Conservation (phyloP, 2,329 filamentous ascomycete genomes). For the Penicillium sp. region DNA sequence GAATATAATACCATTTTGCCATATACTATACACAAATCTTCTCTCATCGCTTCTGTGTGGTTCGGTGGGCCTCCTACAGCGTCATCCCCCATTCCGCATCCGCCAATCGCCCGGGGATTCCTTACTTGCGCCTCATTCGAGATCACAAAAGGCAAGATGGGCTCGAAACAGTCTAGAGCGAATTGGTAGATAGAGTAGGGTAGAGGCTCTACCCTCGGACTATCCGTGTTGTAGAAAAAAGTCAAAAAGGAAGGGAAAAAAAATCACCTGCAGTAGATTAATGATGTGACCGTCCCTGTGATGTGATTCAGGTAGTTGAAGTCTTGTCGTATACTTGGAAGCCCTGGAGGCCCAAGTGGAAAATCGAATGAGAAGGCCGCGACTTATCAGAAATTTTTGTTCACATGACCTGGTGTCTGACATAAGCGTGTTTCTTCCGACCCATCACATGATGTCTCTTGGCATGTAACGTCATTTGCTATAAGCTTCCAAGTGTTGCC, state of each 20-base stretch:
- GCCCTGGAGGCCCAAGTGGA: neutral
- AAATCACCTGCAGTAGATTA: neutral
- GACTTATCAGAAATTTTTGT: conserved; percentile 27
- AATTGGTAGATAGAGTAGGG: neutral
- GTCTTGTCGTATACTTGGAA: neutral
- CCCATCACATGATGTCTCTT: conserved; percentile 7
- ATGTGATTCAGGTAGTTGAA: conserved; percentile 4
- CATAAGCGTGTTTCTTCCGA: conserved; percentile 2
- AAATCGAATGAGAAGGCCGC: conserved; percentile 22
- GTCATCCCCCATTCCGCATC: conserved; percentile 37
- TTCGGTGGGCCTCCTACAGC: conserved; percentile 38
- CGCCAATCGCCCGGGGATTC: conserved; percentile 31
- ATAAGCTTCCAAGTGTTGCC: neutral
- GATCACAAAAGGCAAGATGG: conserved; percentile 9
- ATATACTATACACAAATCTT: neutral
- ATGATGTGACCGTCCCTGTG: conserved; percentile 8
- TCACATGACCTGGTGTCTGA: conserved; percentile 15
- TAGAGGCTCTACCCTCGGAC: neutral
- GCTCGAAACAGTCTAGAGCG: conserved; percentile 5
- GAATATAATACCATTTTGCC: neutral
- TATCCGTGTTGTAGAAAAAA: neutral
- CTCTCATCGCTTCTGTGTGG: conserved; percentile 33
- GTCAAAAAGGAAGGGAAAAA: no score
- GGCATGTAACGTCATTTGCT: conserved; percentile 6
- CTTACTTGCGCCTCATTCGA: conserved; percentile 19